Conservation (phyloP, 495 filamentous ascomycete species). For the Polyplosphaeria fusca region DNA sequence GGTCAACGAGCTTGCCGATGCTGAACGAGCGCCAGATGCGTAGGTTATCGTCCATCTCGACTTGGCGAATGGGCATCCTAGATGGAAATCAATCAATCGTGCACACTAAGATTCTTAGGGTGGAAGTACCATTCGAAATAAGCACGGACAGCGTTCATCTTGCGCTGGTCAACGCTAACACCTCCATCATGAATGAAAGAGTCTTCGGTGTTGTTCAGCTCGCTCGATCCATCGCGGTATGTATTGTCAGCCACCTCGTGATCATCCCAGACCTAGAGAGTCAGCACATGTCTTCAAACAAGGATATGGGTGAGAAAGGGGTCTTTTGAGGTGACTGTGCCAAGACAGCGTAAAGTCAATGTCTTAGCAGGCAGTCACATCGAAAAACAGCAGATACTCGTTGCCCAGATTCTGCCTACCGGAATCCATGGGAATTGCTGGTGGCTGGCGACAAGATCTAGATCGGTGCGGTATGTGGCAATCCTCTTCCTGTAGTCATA, state of each 20-base stretch:
- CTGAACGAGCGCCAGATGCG: slow-evolving; percentile 66
- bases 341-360: no score
- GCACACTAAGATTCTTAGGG: background rate
- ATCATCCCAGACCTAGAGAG: slow-evolving; percentile 52
- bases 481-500: slow-evolving; percentile 61
- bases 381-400: no score
- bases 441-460: slow-evolving; percentile 56
- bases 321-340: no score
- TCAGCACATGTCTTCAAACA: no score
- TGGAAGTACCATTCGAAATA: slow-evolving; percentile 65
- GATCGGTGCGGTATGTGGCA: slow-evolving; percentile 61
- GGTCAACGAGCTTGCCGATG: slow-evolving; percentile 61
- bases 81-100: background rate
- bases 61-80: slow-evolving; percentile 44
- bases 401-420: no score
- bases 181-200: slow-evolving; percentile 59
- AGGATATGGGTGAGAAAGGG: no score
- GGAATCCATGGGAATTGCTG: slow-evolving; percentile 64
- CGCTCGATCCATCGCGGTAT: slow-evolving; percentile 53
- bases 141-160: slow-evolving; percentile 66
- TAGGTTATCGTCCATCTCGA: slow-evolving; percentile 67
- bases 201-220: slow-evolving; percentile 59
- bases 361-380: no score
- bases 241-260: slow-evolving; percentile 67
- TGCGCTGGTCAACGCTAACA: slow-evolving; percentile 61